Evolutionary conservation across 495 filamentous ascomycete genomes (phyloP).

Genomic region (Achaetomiella virescens): DNA sequence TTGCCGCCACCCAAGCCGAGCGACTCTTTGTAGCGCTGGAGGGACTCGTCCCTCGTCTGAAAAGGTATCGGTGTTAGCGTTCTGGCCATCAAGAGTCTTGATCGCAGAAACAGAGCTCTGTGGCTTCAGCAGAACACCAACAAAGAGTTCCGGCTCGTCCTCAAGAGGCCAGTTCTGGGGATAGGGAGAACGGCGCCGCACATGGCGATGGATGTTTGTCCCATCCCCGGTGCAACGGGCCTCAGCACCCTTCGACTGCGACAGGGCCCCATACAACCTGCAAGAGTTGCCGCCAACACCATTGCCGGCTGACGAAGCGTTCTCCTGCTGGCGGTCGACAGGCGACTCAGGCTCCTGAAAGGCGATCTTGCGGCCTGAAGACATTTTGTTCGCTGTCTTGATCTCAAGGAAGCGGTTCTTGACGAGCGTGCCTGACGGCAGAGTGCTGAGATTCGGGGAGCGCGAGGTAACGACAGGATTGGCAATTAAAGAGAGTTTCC

Average conservation of each 20-base stretch:
- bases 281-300: neutral
- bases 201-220: neutral
- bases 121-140: neutral
- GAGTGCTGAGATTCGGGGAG: neutral
- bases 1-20: constrained; percentile 67
- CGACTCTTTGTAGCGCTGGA: constrained; percentile 95
- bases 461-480: neutral
- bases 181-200: constrained; percentile 2
- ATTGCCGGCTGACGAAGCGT: neutral
- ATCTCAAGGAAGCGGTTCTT: neutral
- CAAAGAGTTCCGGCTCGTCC: neutral
- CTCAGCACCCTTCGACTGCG: neutral
- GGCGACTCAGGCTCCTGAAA: constrained; percentile 4
- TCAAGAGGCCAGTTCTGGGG: neutral
- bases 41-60: constrained; percentile 75
- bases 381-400: constrained; percentile 2
- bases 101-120: neutral
- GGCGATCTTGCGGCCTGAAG: constrained; percentile 1
- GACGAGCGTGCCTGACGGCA: neutral
- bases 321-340: neutral
- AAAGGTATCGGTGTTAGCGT: constrained; percentile 12
- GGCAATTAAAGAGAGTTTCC: neutral
- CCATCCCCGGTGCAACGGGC: neutral
- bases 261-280: too few relatives aligned
- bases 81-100: neutral